Evolutionary conservation across 75 land plant species (phyloP).

Genomic region (Chamaecyparis obtusa): DNA sequence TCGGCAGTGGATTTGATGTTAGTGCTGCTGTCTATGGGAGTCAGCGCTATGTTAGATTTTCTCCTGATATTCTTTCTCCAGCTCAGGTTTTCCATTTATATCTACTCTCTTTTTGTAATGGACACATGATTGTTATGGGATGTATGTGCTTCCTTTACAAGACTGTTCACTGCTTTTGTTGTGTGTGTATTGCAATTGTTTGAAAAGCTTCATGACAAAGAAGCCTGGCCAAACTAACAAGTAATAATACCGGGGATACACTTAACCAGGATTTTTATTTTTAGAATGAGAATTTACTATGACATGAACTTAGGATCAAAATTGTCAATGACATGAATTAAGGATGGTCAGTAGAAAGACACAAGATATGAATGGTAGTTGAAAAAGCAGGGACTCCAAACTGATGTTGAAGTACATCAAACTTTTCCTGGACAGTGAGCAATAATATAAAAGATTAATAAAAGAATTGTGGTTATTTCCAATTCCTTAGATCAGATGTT

Average conservation of each 20-base stretch:
- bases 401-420: background rate
- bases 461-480: background rate
- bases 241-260: background rate
- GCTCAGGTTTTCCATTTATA: conserved; percentile 47
- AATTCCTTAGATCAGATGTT: background rate
- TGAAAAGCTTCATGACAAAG: background rate
- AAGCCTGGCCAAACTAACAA: background rate
- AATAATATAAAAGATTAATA: background rate
- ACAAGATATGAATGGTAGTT: background rate
- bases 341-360: background rate
- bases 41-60: conserved; percentile 94
- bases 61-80: conserved; percentile 77
- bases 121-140: background rate
- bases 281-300: background rate
- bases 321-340: background rate
- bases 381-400: background rate
- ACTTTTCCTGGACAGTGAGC: background rate
- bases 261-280: background rate
- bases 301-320: background rate
- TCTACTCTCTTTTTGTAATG: background rate
- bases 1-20: conserved; percentile 99
- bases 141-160: background rate
- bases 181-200: background rate
- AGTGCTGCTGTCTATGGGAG: conserved; percentile 98
- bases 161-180: background rate